Percentiles rank a stretch among this genome's conserved stretches.
phyloP scores from a whole-genome alignment of 495 filamentous ascomycete genomes.

The Amorphotheca resinae region DNA sequence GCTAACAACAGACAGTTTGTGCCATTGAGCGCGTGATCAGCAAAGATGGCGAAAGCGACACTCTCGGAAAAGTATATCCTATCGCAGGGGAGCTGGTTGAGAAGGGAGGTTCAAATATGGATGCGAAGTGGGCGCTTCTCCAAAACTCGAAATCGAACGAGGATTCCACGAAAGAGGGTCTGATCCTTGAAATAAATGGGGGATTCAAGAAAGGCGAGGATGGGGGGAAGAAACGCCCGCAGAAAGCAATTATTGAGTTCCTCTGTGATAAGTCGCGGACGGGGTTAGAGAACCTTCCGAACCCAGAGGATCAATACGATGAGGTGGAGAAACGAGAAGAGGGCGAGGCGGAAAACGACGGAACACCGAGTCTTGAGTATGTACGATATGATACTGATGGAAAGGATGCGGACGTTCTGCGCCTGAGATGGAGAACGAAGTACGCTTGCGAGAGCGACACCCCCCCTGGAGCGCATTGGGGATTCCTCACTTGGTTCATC shows the following conservation, averaged over 20 bases:
- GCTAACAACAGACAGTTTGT: slow-evolving; percentile 47
- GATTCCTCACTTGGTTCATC: slow-evolving; percentile 95
- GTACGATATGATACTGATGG: slow-evolving; percentile 51
- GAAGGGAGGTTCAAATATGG: slow-evolving; percentile 39
- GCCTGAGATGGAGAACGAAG: slow-evolving; percentile 73
- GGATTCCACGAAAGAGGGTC: slow-evolving; percentile 52
- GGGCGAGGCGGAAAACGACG: slow-evolving; percentile 32
- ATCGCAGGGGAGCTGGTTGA: slow-evolving; percentile 58
- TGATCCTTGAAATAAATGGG: slow-evolving; percentile 58
- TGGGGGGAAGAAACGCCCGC: slow-evolving; percentile 32
- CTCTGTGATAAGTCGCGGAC: slow-evolving; percentile 57
- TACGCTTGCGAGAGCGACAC: slow-evolving; percentile 58
- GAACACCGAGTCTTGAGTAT: slow-evolving; percentile 52
- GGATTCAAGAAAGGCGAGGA: slow-evolving; percentile 40
- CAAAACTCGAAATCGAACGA: slow-evolving; percentile 41
- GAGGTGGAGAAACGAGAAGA: slow-evolving; percentile 21
- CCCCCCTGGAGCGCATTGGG: slow-evolving; percentile 46
- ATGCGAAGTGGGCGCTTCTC: slow-evolving; percentile 49
- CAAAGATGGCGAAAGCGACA: slow-evolving; percentile 29
- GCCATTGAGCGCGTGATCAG: slow-evolving; percentile 48
- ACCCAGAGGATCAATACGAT: slow-evolving; percentile 33
- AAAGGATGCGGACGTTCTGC: slow-evolving; percentile 38
- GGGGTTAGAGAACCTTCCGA: slow-evolving; percentile 54
- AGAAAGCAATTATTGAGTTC: slow-evolving; percentile 72
- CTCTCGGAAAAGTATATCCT: slow-evolving; percentile 42